These are phyloP conservation scores for Heterobasidion occidentale DNA, from an alignment of 1,284 basidiomycete genomes.

Conservation along the genomic window DNA sequence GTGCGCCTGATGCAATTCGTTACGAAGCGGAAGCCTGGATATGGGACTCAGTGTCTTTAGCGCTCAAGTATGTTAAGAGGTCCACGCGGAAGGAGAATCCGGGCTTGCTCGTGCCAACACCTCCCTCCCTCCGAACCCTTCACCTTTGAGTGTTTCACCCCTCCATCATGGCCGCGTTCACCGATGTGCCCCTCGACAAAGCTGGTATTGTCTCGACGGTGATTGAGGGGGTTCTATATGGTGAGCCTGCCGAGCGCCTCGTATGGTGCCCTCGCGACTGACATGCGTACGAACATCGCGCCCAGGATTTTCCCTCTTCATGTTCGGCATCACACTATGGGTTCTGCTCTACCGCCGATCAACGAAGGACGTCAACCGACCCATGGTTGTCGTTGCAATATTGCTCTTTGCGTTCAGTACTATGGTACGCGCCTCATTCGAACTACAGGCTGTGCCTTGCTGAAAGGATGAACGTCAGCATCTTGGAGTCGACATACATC, in stretches of 20 bases:
- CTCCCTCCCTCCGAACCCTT: too few relatives aligned
- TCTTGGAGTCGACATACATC: slow-evolving; percentile 15
- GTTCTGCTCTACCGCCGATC: slow-evolving; percentile 16
- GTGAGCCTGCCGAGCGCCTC: slow-evolving; percentile 6
- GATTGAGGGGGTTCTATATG: slow-evolving; percentile 20
- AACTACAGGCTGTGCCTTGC: not conserved
- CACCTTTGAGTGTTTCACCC: too few relatives aligned
- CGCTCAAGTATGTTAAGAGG: too few relatives aligned
- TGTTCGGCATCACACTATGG: slow-evolving; percentile 21
- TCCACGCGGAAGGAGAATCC: too few relatives aligned
- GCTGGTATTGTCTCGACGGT: slow-evolving; percentile 18
- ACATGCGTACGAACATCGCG: not conserved
- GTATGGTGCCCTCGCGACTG: not conserved
- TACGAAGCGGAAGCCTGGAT: not conserved
- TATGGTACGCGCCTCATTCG: slow-evolving; percentile 11
- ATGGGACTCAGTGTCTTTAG: too few relatives aligned
- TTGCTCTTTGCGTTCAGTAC: slow-evolving; percentile 18
- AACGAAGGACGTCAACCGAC: slow-evolving; percentile 12
- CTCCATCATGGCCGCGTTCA: not conserved
- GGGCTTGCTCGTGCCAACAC: too few relatives aligned
- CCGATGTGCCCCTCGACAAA: slow-evolving; percentile 1
- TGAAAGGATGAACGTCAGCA: slow-evolving; percentile 11
- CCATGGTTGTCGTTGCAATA: slow-evolving; percentile 9
- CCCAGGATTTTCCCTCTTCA: slow-evolving; percentile 19
- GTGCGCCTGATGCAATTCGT: too few relatives aligned